Conservation (phyloP, 352 stramenopile genomes). For the Phytophthora pini region DNA sequence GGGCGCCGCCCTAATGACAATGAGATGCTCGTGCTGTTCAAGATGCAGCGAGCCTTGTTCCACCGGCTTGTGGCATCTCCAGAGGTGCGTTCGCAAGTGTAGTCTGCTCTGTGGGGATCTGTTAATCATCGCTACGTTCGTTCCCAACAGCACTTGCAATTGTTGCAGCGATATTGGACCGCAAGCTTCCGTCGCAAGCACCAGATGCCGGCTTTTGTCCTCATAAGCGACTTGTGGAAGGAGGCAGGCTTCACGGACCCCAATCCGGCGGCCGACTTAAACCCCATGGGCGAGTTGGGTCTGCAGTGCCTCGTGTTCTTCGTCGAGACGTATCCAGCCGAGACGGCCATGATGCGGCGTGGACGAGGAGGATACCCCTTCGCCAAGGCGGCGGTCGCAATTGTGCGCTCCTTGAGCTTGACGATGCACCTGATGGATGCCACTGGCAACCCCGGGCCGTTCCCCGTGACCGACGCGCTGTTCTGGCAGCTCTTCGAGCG, state of each 20-base stretch:
- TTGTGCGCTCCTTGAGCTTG: slow-evolving; percentile 58
- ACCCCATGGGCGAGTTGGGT: slow-evolving; percentile 61
- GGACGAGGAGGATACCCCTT: slow-evolving; percentile 67
- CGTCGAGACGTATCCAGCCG: slow-evolving; percentile 57
- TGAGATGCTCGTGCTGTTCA: slow-evolving; percentile 68
- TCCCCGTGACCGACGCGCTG: slow-evolving; percentile 56
- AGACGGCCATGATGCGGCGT: slow-evolving; percentile 73
- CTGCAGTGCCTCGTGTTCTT: slow-evolving; percentile 78
- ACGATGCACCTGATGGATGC: slow-evolving; percentile 56
- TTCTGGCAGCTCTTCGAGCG: slow-evolving; percentile 71
- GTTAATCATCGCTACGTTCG: slow-evolving; percentile 10
- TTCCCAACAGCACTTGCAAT: slow-evolving; percentile 49
- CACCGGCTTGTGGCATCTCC: slow-evolving; percentile 63
- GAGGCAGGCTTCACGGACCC: slow-evolving; percentile 56
- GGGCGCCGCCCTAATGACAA: slow-evolving; percentile 59
- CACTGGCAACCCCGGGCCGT: slow-evolving; percentile 43
- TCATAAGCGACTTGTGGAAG: slow-evolving; percentile 53
- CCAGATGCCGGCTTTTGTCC: slow-evolving; percentile 47
- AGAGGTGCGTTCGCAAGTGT: slow-evolving; percentile 38
- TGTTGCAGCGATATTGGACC: slow-evolving; percentile 71
- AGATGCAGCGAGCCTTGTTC: slow-evolving; percentile 69
- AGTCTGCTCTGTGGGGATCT: too few species aligned
- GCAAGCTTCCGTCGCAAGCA: slow-evolving; percentile 49
- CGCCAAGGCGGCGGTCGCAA: slow-evolving; percentile 57
- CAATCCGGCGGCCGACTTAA: slow-evolving; percentile 63